Percentiles rank a stretch among this genome's conserved stretches.
Conservation (phyloP, 2,329 filamentous ascomycete species). For the Seiridium cupressi region DNA sequence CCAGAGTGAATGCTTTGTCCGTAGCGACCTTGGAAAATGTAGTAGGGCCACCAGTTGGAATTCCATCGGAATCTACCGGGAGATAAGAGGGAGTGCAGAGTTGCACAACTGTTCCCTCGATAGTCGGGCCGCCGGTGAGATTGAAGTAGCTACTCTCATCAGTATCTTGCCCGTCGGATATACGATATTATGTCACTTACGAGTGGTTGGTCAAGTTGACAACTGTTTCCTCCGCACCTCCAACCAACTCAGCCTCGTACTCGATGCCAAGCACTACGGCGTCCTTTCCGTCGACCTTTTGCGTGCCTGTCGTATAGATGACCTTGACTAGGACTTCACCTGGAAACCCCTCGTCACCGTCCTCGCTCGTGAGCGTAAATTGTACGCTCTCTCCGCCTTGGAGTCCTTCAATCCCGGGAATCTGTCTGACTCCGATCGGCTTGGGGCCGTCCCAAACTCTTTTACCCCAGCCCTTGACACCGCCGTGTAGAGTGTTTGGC, state of each 20-base stretch:
- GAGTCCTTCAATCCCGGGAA: conserved; percentile 49
- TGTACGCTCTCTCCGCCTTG: conserved; percentile 64
- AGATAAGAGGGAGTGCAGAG: conserved; percentile 66
- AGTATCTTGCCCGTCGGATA: conserved; percentile 1
- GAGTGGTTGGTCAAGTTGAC: conserved; percentile 97
- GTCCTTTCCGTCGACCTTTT: conserved; percentile 59
- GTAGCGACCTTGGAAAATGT: conserved; percentile 65
- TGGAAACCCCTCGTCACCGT: conserved; percentile 89
- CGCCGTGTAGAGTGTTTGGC: conserved; percentile 73
- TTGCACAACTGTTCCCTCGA: conserved; percentile 63
- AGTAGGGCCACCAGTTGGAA: conserved; percentile 69
- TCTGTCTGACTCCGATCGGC: conserved; percentile 48
- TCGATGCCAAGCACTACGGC: conserved; percentile 78
- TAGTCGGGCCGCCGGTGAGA: conserved; percentile 50
- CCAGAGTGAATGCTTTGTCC: conserved; percentile 68
- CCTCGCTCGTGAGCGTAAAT: conserved; percentile 66
- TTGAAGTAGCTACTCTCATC: conserved; percentile 58
- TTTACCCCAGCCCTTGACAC: conserved; percentile 77
- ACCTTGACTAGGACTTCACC: conserved; percentile 77
- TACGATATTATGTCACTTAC: conserved; percentile 39
- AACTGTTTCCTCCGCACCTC: conserved; percentile 80
- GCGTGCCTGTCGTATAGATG: conserved; percentile 74
- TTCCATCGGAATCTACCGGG: conserved; percentile 68
- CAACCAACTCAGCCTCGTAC: conserved; percentile 82
- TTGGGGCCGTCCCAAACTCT: conserved; percentile 71